phyloP scores from a whole-genome alignment of 768 basidiomycete species.

The Mycena epipterygia region DNA sequence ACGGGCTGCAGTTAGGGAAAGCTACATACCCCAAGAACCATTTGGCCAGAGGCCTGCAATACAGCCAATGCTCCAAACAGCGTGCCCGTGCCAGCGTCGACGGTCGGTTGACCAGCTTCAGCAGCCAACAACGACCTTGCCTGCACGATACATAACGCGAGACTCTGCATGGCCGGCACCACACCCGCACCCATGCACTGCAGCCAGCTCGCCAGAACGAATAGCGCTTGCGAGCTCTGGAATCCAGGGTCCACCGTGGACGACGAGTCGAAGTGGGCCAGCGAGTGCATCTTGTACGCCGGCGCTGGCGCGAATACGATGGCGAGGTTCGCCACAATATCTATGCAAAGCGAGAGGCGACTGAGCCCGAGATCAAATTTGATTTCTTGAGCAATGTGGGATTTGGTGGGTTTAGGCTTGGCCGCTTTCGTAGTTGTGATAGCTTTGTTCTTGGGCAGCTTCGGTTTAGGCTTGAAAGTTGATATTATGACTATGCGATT shows the following conservation, averaged over 20 bases:
- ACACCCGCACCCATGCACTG: slow-evolving; percentile 74
- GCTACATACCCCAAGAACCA: slow-evolving; percentile 67
- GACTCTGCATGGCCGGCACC: slow-evolving; percentile 76
- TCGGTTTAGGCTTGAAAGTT: slow-evolving; percentile 64
- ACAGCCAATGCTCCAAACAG: slow-evolving; percentile 83
- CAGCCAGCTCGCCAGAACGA: slow-evolving; percentile 72
- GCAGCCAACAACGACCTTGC: slow-evolving; percentile 53
- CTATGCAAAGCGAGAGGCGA: slow-evolving; percentile 72
- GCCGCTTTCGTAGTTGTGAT: slow-evolving; percentile 3
- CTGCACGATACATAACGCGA: slow-evolving; percentile 76
- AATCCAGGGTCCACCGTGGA: slow-evolving; percentile 5
- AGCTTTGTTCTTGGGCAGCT: slow-evolving; percentile 16
- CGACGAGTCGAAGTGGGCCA: background rate
- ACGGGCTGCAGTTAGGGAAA: slow-evolving; percentile 10
- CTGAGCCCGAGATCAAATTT: slow-evolving; percentile 77
- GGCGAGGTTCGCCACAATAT: slow-evolving; percentile 72
- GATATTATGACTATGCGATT: slow-evolving; percentile 65
- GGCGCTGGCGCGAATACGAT: slow-evolving; percentile 68
- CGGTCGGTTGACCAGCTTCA: slow-evolving; percentile 33
- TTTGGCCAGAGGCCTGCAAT: slow-evolving; percentile 76
- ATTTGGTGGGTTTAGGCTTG: slow-evolving; percentile 63
- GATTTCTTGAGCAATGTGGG: slow-evolving; percentile 73
- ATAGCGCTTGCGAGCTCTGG: slow-evolving; percentile 57
- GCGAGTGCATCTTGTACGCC: slow-evolving; percentile 46
- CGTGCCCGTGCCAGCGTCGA: slow-evolving; percentile 57